Percentiles rank a stretch among this genome's conserved stretches.
These are phyloP conservation scores for Colletotrichum limetticola DNA, from an alignment of 2,329 filamentous ascomycete genomes.

Conservation along the genomic window DNA sequence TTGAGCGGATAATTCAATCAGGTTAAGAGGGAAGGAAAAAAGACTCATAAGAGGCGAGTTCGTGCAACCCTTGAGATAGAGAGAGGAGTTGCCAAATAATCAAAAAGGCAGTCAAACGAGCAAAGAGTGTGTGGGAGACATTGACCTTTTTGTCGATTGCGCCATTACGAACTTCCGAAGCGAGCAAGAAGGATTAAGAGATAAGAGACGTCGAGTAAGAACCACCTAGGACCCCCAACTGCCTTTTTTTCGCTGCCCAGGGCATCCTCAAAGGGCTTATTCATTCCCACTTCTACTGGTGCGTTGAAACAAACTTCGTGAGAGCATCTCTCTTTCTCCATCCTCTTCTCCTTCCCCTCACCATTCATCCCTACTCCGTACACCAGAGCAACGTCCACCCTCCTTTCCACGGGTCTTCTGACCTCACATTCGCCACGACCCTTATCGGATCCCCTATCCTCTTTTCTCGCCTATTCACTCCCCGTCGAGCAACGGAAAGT, in stretches of 20 bases:
- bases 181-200: background rate
- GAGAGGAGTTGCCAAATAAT: background rate
- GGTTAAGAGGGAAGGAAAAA: background rate
- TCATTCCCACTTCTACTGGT: conserved; percentile 14
- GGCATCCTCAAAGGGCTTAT: conserved; percentile 1
- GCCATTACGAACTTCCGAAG: background rate
- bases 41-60: background rate
- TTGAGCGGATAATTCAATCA: background rate
- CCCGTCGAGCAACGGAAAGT: background rate
- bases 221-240: background rate
- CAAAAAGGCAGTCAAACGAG: background rate
- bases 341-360: background rate
- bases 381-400: background rate
- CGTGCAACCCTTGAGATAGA: background rate
- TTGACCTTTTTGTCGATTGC: background rate
- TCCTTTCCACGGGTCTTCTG: conserved; percentile 3
- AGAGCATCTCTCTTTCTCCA: conserved; percentile 15
- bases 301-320: conserved; percentile 29
- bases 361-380: background rate
- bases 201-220: background rate
- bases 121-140: background rate
- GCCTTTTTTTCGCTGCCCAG: background rate
- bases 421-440: background rate
- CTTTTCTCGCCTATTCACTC: background rate
- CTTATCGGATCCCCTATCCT: background rate